phyloP scores from a whole-genome alignment of 2,329 filamentous ascomycete species.

The Fusarium redolens region DNA sequence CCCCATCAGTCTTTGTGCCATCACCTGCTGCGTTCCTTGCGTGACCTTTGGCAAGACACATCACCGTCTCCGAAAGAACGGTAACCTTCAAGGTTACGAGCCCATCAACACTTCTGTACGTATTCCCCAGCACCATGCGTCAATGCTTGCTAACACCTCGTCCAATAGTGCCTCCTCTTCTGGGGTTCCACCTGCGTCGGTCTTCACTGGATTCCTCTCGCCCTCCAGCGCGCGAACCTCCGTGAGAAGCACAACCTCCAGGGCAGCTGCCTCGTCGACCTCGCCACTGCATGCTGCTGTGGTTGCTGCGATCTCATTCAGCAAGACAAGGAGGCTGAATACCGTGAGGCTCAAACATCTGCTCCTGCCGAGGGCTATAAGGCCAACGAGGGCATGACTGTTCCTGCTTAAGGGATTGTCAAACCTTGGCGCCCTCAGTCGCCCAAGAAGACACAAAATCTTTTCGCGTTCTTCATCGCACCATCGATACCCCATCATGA shows the following conservation, averaged over 20 bases:
- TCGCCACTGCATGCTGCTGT: conserved; percentile 59
- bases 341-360: conserved; percentile 47
- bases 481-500: conserved; percentile 35
- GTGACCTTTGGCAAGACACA: conserved; percentile 62
- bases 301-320: conserved; percentile 58
- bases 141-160: not conserved
- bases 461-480: conserved; percentile 13
- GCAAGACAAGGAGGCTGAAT: conserved; percentile 59
- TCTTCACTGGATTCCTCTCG: conserved; percentile 56
- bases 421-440: not conserved
- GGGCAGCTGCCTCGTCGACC: conserved; percentile 57
- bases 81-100: conserved; percentile 57
- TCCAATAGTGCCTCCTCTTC: conserved; percentile 56
- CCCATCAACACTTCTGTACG: conserved; percentile 60
- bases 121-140: not conserved
- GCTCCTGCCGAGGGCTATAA: conserved; percentile 36
- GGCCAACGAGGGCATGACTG: conserved; percentile 36
- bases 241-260: conserved; percentile 59
- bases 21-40: conserved; percentile 60
- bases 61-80: conserved; percentile 57
- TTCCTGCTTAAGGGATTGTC: conserved; percentile 8
- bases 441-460: not conserved
- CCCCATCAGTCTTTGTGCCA: conserved; percentile 58
- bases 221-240: conserved; percentile 59
- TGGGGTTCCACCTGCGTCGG: conserved; percentile 55